Conservation (phyloP, 768 basidiomycete species). For the button mushroom (Agaricus bisporus) region DNA sequence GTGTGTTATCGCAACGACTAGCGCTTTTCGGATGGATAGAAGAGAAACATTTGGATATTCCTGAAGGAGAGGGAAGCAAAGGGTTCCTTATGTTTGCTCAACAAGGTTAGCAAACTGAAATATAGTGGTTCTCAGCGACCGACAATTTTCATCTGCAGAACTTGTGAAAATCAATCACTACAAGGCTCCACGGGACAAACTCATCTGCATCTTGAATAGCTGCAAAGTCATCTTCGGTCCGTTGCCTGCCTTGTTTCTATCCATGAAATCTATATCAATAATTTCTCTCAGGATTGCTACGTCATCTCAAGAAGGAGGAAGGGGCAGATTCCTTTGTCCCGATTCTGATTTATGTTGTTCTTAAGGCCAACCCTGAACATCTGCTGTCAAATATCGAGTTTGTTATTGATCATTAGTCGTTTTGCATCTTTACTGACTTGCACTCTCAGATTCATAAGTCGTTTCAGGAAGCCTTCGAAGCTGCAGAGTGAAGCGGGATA, state of each 20-base stretch:
- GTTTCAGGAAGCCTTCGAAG: slow-evolving; percentile 86
- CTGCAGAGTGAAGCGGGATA: slow-evolving; percentile 95
- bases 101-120: slow-evolving; percentile 51
- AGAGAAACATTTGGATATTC: slow-evolving; percentile 86
- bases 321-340: slow-evolving; percentile 95
- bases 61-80: slow-evolving; percentile 62
- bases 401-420: slow-evolving; percentile 17
- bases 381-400: slow-evolving; percentile 95
- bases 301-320: slow-evolving; percentile 79
- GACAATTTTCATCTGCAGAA: slow-evolving; percentile 40
- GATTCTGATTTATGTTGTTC: slow-evolving; percentile 87
- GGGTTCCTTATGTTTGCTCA: slow-evolving; percentile 88
- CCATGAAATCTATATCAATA: slow-evolving; percentile 3
- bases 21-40: slow-evolving; percentile 87
- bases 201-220: slow-evolving; percentile 94
- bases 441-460: slow-evolving; percentile 77
- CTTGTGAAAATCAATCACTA: slow-evolving; percentile 96
- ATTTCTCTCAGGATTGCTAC: slow-evolving; percentile 65
- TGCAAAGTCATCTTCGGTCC: slow-evolving; percentile 98
- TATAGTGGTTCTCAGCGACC: background rate
- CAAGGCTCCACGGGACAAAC: slow-evolving; percentile 96
- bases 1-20: slow-evolving; percentile 85
- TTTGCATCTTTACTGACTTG: background rate
- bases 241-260: slow-evolving; percentile 4
- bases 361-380: slow-evolving; percentile 92